Percentiles rank a stretch among this genome's conserved stretches.
These are phyloP conservation scores for Clonostachys rhizophaga DNA, from an alignment of 2,329 filamentous ascomycete genomes.

Conservation along the genomic window DNA sequence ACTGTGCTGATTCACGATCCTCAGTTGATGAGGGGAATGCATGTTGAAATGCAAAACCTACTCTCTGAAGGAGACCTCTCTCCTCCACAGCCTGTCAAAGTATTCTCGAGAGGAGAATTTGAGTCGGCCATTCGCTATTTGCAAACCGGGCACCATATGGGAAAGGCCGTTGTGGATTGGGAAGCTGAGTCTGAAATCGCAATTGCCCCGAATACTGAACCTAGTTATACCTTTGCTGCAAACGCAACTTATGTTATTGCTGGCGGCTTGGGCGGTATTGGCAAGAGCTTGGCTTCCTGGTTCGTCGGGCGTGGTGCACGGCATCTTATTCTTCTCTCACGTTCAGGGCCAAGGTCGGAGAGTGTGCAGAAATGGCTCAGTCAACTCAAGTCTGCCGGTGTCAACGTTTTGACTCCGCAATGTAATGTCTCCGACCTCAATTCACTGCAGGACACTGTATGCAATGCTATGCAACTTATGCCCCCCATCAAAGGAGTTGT, in stretches of 20 bases:
- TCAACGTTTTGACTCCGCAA: slow-evolving; percentile 34
- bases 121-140: slow-evolving; percentile 24
- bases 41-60: slow-evolving; percentile 8
- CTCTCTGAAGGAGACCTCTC: slow-evolving; percentile 8
- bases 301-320: slow-evolving; percentile 14
- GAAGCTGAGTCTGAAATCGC: background rate
- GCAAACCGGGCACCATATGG: slow-evolving; percentile 26
- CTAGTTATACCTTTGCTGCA: background rate
- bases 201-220: background rate
- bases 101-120: slow-evolving; percentile 6
- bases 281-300: slow-evolving; percentile 8
- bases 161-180: slow-evolving; percentile 30
- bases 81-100: background rate
- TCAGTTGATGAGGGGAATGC: background rate
- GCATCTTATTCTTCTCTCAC: slow-evolving; percentile 14
- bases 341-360: background rate
- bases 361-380: background rate
- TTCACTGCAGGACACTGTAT: background rate
- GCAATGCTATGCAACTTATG: background rate
- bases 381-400: slow-evolving; percentile 17
- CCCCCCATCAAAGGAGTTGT: slow-evolving; percentile 26
- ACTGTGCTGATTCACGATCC: background rate
- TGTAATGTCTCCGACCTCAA: slow-evolving; percentile 36
- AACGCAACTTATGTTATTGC: slow-evolving; percentile 10
- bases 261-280: slow-evolving; percentile 12